Evolutionary conservation across 2,329 filamentous ascomycete species (phyloP).

Genomic region (Aspergillus tanneri): DNA sequence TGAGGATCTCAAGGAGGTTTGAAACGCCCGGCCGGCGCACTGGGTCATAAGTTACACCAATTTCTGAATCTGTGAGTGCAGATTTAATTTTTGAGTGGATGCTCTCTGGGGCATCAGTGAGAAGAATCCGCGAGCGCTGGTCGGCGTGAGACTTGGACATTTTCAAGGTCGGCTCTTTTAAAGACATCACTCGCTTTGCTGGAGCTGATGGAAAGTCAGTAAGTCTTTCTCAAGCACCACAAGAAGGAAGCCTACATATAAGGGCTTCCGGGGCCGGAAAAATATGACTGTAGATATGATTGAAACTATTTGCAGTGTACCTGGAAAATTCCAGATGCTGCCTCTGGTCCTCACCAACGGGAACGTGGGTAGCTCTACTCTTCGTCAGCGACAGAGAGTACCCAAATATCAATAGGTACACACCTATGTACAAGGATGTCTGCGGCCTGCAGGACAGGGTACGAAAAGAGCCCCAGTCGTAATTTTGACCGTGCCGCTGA

Average conservation of each 20-base stretch:
- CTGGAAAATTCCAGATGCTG: constrained; percentile 94
- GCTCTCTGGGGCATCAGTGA: constrained; percentile 66
- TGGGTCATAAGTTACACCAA: constrained; percentile 71
- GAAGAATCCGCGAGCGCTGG: constrained; percentile 72
- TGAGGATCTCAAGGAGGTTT: constrained; percentile 80
- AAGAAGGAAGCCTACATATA: constrained; percentile 56
- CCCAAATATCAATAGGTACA: constrained; percentile 5
- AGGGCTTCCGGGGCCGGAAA: constrained; percentile 69
- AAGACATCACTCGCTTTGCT: constrained; percentile 83
- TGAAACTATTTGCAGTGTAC: constrained; percentile 83
- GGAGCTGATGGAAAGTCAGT: constrained; percentile 55
- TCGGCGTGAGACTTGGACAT: constrained; percentile 90
- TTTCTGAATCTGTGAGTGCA: constrained; percentile 73
- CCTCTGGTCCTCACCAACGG: constrained; percentile 90
- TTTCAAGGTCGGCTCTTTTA: constrained; percentile 73
- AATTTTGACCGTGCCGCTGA: constrained; percentile 59
- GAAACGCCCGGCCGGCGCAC: constrained; percentile 72
- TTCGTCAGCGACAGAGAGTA: constrained; percentile 15
- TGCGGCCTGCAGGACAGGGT: constrained; percentile 91
- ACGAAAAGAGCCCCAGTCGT: constrained; percentile 90
- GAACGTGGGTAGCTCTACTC: constrained; percentile 80
- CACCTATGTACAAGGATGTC: constrained; percentile 85
- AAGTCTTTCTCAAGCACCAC: background rate
- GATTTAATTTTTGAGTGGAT: constrained; percentile 69
- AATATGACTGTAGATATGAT: constrained; percentile 65